A percentile compares a stretch with the other conserved stretches of the same genome.
These are phyloP conservation scores for Leccinum fuscescens DNA, from an alignment of 1,284 basidiomycete genomes.

Conservation along the genomic window DNA sequence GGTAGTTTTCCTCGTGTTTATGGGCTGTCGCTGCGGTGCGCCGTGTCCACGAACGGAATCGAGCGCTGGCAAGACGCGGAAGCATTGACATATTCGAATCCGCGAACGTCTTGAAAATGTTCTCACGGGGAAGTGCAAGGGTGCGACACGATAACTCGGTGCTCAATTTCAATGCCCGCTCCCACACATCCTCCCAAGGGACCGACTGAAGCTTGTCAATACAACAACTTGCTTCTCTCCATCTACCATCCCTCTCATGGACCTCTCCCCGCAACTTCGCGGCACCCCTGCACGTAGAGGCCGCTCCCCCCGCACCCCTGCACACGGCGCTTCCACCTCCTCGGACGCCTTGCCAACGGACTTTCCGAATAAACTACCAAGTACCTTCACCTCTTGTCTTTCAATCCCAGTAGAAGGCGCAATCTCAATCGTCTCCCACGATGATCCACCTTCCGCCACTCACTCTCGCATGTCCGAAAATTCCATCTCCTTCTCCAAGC, in stretches of 20 bases:
- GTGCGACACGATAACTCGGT: slow-evolving; percentile 39
- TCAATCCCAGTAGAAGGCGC: slow-evolving; percentile 52
- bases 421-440: slow-evolving; percentile 37
- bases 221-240: background rate
- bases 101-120: slow-evolving; percentile 29
- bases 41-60: slow-evolving; percentile 6
- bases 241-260: slow-evolving; percentile 17
- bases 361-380: slow-evolving; percentile 38
- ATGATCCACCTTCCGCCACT: slow-evolving; percentile 25
- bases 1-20: slow-evolving; percentile 14
- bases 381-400: slow-evolving; percentile 51
- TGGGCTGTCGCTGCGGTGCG: slow-evolving; percentile 4
- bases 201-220: slow-evolving; percentile 3
- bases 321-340: slow-evolving; percentile 23
- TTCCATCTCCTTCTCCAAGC: slow-evolving; percentile 43
- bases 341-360: slow-evolving; percentile 35
- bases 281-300: slow-evolving; percentile 32
- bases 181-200: slow-evolving; percentile 36
- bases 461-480: slow-evolving; percentile 27
- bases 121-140: slow-evolving; percentile 33
- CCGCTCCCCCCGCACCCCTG: slow-evolving; percentile 29
- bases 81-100: slow-evolving; percentile 34
- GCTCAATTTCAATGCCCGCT: slow-evolving; percentile 41
- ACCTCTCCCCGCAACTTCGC: slow-evolving; percentile 17
- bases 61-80: slow-evolving; percentile 33